Base-by-base conservation (phyloP, 1,284 basidiomycete species). In the Anthracocystis panici-leucophaei region DNA sequence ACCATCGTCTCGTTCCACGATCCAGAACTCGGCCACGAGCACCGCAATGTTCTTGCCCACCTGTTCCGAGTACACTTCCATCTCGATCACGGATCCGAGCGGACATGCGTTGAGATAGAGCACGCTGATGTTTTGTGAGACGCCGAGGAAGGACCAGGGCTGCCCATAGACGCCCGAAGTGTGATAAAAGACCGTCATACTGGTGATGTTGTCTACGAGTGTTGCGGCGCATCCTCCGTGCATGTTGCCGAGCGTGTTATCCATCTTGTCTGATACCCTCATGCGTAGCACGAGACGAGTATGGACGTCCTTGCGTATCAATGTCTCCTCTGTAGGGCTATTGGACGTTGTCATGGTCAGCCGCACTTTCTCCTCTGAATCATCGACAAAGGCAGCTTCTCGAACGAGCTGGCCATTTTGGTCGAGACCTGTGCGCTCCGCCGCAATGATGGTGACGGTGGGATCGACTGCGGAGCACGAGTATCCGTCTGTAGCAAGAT, bases 141-240 rank as follows among this genome's bases (percentile, higher is more conserved):
- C 80, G 50, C 82, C 82, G n/a, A 82, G 70, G 67, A 76, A 75
- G 33, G 72, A 64, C 82, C 82, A 84, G 0, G 80, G 80, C 35
- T 65, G 51, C 3, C 67, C 76, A 16, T 50, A 49, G 10, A 60
- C 59, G n/a, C 77, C 78, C 6, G 70, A 63, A 3, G 76, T 74
- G 51, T 82, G 80, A 29, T 78, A 59, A 11, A 60, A 73, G 41
- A 75, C 46, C 5, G 50, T 54, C 69, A 78, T 74, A 46, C 73
- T 74, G 7, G 79, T 76, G 21, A 81, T 49, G 55, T 75, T 75
- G 67, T 81, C 79, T 9, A 81, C 68, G 5, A 81, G 51, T 0
- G 79, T 81, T 4, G 79, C 77, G 14, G 65, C 61, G 25, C 77
- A 79, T 21, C 79, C 79, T 29, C 78, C 79, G 50, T 81, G 79